These are phyloP conservation scores for Gamsiella multidivaricata DNA, from an alignment of 192 early-diverging fungal species.

Conservation along the genomic window DNA sequence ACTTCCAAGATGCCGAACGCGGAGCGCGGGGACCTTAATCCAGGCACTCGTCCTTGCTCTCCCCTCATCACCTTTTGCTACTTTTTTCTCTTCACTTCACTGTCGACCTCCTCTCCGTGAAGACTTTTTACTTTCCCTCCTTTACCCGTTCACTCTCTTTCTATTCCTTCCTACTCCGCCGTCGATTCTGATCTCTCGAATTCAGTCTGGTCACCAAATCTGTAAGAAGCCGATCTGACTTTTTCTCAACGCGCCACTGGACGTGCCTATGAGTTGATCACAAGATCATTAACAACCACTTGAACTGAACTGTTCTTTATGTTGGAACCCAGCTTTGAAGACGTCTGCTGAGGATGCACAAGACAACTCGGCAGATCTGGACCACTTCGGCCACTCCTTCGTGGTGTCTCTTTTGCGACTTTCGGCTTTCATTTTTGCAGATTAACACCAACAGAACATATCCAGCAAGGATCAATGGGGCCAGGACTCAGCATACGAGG, in stretches of 20 bases:
- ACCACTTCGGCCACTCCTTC: constrained; percentile 35
- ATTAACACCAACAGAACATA: not conserved
- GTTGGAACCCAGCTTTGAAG: not conserved
- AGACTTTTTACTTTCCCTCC: too few relatives aligned
- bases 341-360: constrained; percentile 34
- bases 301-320: too few relatives aligned
- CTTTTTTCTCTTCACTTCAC: not conserved
- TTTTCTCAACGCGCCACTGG: too few relatives aligned
- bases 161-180: too few relatives aligned
- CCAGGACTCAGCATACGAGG: not conserved
- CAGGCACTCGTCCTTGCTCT: not conserved
- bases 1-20: constrained; percentile 1
- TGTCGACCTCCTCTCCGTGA: too few relatives aligned
- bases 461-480: not conserved
- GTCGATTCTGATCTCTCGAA: too few relatives aligned
- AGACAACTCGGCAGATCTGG: constrained; percentile 52
- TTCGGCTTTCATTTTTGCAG: constrained; percentile 25
- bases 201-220: too few relatives aligned
- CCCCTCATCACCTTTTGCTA: too few relatives aligned
- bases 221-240: too few relatives aligned
- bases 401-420: constrained; percentile 42
- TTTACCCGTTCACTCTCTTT: too few relatives aligned
- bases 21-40: not conserved
- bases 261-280: too few relatives aligned
- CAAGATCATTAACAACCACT: too few relatives aligned